Conservation (phyloP, 2,329 filamentous ascomycete species). For the Nothophoma quercina region DNA sequence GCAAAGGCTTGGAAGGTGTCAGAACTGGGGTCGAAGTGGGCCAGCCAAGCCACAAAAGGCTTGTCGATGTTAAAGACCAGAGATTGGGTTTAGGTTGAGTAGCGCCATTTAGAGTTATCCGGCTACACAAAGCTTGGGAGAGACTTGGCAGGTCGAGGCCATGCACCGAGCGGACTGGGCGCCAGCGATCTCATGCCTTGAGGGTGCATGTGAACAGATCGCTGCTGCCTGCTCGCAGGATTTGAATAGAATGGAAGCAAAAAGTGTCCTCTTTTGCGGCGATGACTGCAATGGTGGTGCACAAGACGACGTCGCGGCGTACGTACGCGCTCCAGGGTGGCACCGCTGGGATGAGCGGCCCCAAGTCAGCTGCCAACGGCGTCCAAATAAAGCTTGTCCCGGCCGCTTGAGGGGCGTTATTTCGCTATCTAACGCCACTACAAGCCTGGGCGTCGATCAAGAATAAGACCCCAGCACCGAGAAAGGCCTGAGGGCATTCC, state of each 20-base stretch:
- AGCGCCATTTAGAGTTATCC: constrained; percentile 35
- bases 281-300: neutral
- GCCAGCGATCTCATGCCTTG: constrained; percentile 20
- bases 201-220: constrained; percentile 15
- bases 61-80: constrained; percentile 46
- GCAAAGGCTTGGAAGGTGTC: constrained; percentile 38
- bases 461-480: constrained; percentile 38
- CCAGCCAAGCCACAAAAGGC: constrained; percentile 42
- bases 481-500: constrained; percentile 39
- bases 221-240: constrained; percentile 13
- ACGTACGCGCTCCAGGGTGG: constrained; percentile 18
- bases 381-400: constrained; percentile 50
- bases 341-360: constrained; percentile 25
- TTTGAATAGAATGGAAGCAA: neutral
- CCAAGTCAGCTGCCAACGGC: constrained; percentile 40
- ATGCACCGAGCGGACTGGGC: constrained; percentile 32
- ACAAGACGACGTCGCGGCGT: constrained; percentile 11
- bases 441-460: constrained; percentile 48
- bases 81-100: constrained; percentile 45
- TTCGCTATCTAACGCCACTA: constrained; percentile 47
- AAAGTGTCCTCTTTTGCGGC: neutral
- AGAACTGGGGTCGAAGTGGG: constrained; percentile 24
- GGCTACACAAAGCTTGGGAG: constrained; percentile 37
- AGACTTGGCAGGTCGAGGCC: constrained; percentile 1
- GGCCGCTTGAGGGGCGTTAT: constrained; percentile 45